A percentile compares a stretch with the other conserved stretches of the same genome.
phyloP scores from a whole-genome alignment of 257 asterid species.

The Primulina eburnea region DNA sequence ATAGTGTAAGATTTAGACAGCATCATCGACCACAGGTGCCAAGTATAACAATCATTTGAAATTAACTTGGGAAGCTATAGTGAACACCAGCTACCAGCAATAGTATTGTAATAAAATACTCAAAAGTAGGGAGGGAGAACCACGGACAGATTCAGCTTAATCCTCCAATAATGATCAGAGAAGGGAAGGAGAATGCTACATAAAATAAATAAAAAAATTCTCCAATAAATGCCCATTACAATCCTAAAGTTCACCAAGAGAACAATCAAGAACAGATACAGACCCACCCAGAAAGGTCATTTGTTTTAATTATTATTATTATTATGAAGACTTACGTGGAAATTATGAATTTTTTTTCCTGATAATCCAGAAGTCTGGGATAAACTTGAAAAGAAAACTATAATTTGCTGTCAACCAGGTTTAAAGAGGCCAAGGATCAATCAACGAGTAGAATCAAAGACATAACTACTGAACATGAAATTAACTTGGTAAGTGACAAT shows the following conservation, averaged over 20 bases:
- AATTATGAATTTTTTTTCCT: neutral
- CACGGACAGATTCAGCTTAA: neutral
- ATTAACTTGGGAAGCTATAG: conserved; percentile 8
- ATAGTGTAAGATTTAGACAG: conserved; percentile 3
- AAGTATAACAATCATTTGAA: neutral
- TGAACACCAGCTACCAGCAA: conserved; percentile 11
- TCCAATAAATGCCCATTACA: neutral
- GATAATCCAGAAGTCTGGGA: neutral
- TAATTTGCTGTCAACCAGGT: neutral
- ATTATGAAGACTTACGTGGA: neutral
- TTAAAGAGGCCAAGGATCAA: conserved; percentile 1
- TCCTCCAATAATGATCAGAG: neutral
- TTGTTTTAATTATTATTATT: conserved; percentile 5
- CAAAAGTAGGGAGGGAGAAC: neutral
- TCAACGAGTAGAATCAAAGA: neutral
- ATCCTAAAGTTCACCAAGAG: neutral
- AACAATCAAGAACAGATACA: conserved; percentile 12
- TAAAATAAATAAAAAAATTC: neutral
- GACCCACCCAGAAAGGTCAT: neutral
- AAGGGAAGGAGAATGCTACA: neutral
- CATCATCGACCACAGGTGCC: neutral
- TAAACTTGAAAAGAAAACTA: neutral
- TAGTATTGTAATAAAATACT: neutral
- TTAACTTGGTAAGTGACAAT: neutral
- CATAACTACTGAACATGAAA: neutral